Evolutionary conservation across 352 stramenopile species (phyloP).

Genomic region (Phytopythium litorale): DNA sequence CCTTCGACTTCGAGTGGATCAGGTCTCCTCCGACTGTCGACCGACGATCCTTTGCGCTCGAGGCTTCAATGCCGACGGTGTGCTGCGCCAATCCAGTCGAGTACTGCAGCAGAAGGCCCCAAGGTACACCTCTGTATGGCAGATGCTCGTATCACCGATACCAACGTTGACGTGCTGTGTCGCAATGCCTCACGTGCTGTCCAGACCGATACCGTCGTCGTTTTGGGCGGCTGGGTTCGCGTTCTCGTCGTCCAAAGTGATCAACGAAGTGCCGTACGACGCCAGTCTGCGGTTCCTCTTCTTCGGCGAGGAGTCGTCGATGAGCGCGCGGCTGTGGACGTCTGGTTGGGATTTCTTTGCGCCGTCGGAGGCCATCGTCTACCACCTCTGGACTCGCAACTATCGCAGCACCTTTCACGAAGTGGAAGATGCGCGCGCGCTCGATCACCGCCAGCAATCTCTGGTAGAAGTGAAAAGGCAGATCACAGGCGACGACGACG

Average conservation of each 20-base stretch:
- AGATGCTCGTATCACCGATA: background rate
- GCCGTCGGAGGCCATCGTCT: conserved; percentile 67
- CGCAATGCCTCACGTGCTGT: conserved; percentile 3
- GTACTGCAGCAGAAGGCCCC: conserved; percentile 29
- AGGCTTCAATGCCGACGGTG: conserved; percentile 41
- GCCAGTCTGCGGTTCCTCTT: conserved; percentile 85
- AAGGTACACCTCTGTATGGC: conserved; percentile 13
- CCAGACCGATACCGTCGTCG: conserved; percentile 49
- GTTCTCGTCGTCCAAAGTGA: conserved; percentile 47
- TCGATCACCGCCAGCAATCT: conserved; percentile 17
- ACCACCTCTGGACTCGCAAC: conserved; percentile 89
- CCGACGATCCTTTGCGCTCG: conserved; percentile 65
- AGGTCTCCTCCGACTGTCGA: conserved; percentile 44
- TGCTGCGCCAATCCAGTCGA: conserved; percentile 62
- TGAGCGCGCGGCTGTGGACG: conserved; percentile 90
- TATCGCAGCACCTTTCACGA: conserved; percentile 79
- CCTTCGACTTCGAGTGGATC: background rate
- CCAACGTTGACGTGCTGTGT: background rate
- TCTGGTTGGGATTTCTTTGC: conserved; percentile 90
- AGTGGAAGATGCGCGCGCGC: conserved; percentile 35
- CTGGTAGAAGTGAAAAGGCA: conserved; percentile 25
- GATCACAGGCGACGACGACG: conserved; percentile 5
- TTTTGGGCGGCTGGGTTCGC: conserved; percentile 79
- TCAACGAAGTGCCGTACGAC: conserved; percentile 86
- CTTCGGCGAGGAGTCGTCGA: conserved; percentile 92